Base-by-base conservation (phyloP, 768 basidiomycete genomes). In the Lactarius akahatsu region DNA sequence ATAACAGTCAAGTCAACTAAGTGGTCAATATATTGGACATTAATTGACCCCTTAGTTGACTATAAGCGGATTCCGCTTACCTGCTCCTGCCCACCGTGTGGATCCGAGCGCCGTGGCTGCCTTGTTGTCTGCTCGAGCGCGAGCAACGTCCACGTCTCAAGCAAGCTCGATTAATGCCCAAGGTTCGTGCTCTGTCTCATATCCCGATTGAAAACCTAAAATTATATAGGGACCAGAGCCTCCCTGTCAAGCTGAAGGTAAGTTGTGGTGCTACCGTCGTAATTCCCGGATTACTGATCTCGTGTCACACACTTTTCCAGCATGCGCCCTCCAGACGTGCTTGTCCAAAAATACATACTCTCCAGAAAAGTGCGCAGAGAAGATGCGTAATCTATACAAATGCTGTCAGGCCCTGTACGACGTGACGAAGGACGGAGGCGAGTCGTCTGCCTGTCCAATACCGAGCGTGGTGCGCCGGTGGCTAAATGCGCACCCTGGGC, bases 361-460 rank as follows among this genome's bases (percentile, higher is more conserved):
- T 2, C 89, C 86, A 0, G 87, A 89, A 23, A 85, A 81, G 67
- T 91, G 90, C 71, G 78, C 86, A 52, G 71, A 76, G 10, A 73
- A 80, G 13, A 71, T 90, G 26, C 77, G 81, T 59, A 78, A 76
- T 28, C 79, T 91, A 20, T 91, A 91, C 72, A 64, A 72, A 64
- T 91, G 90, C 69, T 91, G 90, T 71, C 77, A 81, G 54, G 63
- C 72, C 32, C 83, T 90, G 80, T 86, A 90, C 74, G 77, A 80
- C 5, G 60, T 68, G 26, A 78, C 77, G 4, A 76, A 76, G 1
- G 77, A 68, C 11, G 73, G 78, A 41, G 80, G 75, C 11, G 77
- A 81, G 65, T 86, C 87, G 4, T 85, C 86, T 0, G 85, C 87
- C 0, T 91, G 89, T 74, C 89, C 89, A 0, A 78, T 80, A 70